Conservation (phyloP, 176 grass and related monocot genomes). For the Echinochloa phyllopogon region DNA sequence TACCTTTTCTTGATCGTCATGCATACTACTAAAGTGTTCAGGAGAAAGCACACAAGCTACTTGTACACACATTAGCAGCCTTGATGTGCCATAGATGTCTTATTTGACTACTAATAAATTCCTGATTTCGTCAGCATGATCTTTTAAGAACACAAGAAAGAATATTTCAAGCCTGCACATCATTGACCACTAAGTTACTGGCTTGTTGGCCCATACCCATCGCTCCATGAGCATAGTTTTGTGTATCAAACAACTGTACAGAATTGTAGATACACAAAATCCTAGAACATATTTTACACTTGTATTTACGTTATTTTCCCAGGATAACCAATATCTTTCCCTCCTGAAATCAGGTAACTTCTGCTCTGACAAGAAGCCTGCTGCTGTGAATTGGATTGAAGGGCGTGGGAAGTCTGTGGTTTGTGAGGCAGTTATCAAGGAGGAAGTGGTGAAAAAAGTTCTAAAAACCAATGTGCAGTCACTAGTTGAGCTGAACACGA, state of each 20-base stretch:
- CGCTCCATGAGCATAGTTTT: constrained; percentile 12
- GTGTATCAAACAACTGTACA: background rate
- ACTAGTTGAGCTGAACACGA: constrained; percentile 88
- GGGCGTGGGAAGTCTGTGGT: constrained; percentile 94
- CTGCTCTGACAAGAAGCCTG: constrained; percentile 93
- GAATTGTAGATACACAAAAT: background rate
- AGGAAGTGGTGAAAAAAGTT: constrained; percentile 90
- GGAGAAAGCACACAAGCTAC: background rate
- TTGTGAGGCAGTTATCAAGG: constrained; percentile 91
- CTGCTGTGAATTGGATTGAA: constrained; percentile 96
- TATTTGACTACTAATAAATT: background rate
- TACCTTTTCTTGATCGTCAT: background rate
- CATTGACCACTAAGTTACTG: background rate
- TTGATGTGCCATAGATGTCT: background rate
- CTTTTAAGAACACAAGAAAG: background rate
- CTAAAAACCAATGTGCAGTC: constrained; percentile 87
- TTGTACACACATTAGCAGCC: background rate
- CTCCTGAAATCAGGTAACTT: constrained; percentile 74
- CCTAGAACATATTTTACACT: background rate
- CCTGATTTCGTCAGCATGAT: background rate
- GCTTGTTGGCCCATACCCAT: background rate
- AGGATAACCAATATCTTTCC: background rate
- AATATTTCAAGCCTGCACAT: constrained; percentile 19
- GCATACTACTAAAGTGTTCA: constrained; percentile 28
- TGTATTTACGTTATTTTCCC: background rate